Conservation (phyloP, 2,329 filamentous ascomycete genomes). For the Pseudonectria foliicola region DNA sequence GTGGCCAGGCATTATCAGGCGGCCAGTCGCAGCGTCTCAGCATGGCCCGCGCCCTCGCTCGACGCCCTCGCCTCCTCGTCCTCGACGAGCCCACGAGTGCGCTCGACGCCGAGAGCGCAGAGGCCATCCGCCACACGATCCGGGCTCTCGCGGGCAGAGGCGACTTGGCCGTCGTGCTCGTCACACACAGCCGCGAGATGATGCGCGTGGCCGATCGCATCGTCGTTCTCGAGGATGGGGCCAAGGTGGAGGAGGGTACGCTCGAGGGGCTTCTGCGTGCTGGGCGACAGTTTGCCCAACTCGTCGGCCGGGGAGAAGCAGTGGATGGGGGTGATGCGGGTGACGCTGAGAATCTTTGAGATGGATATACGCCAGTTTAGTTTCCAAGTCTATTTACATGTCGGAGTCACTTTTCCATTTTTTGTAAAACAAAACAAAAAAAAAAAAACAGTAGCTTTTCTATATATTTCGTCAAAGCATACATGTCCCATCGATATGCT, state of each 20-base stretch:
- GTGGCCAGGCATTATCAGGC: conserved; percentile 65
- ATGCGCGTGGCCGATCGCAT: conserved; percentile 73
- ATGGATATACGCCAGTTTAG: too few species aligned
- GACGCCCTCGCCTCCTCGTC: conserved; percentile 64
- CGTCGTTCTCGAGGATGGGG: conserved; percentile 61
- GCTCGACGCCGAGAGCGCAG: conserved; percentile 63
- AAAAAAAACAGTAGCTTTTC: too few species aligned
- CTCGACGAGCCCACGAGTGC: conserved; percentile 84
- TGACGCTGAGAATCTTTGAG: conserved; percentile 14
- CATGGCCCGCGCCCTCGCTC: conserved; percentile 71
- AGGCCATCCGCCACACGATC: conserved; percentile 57
- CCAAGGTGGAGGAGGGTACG: conserved; percentile 59
- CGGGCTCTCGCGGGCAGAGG: conserved; percentile 36
- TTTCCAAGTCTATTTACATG: too few species aligned
- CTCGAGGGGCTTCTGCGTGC: conserved; percentile 52
- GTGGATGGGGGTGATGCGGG: conserved; percentile 1
- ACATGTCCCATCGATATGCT: too few species aligned
- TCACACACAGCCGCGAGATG: conserved; percentile 80
- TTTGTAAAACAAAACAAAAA: too few species aligned
- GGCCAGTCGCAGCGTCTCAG: conserved; percentile 78
- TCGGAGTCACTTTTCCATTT: too few species aligned
- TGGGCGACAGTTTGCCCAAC: conserved; percentile 39
- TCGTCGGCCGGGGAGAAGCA: conserved; percentile 32
- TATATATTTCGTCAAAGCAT: too few species aligned
- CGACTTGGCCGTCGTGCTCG: conserved; percentile 64